These are phyloP conservation scores for Vaccinium vitisidaea DNA, from an alignment of 148 eudicot species.

Conservation along the genomic window DNA sequence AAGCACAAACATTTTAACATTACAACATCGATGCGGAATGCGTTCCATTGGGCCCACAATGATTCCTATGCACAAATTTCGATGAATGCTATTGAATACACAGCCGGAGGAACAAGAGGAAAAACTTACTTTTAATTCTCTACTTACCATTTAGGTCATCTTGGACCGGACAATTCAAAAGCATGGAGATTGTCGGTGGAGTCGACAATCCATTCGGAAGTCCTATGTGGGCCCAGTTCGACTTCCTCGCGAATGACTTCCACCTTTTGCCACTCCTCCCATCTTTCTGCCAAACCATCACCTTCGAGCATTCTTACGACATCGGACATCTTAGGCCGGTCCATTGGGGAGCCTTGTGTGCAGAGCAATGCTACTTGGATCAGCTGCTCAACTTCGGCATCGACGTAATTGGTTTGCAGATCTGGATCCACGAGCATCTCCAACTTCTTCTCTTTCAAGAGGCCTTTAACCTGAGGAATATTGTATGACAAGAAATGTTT, in stretches of 20 bases:
- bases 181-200: constrained; percentile 44
- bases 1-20: neutral
- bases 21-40: neutral
- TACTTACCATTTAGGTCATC: constrained; percentile 21
- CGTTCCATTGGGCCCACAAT: neutral
- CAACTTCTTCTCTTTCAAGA: constrained; percentile 36
- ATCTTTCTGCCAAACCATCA: constrained; percentile 51
- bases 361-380: constrained; percentile 48
- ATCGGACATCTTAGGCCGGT: constrained; percentile 63
- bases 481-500: neutral
- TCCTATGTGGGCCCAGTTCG: constrained; percentile 30
- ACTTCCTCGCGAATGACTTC: constrained; percentile 43
- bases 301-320: constrained; percentile 62
- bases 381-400: constrained; percentile 43
- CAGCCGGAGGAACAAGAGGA: constrained; percentile 2
- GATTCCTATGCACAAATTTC: constrained; percentile 15
- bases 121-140: neutral
- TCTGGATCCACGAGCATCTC: constrained; percentile 41
- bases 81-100: constrained; percentile 11
- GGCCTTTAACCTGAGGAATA: constrained; percentile 38
- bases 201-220: constrained; percentile 40
- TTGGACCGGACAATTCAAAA: constrained; percentile 40
- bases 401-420: constrained; percentile 31
- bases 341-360: constrained; percentile 48
- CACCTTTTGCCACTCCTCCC: constrained; percentile 60